Conservation (phyloP, 2,329 filamentous ascomycete species). For the Coniella vitis region DNA sequence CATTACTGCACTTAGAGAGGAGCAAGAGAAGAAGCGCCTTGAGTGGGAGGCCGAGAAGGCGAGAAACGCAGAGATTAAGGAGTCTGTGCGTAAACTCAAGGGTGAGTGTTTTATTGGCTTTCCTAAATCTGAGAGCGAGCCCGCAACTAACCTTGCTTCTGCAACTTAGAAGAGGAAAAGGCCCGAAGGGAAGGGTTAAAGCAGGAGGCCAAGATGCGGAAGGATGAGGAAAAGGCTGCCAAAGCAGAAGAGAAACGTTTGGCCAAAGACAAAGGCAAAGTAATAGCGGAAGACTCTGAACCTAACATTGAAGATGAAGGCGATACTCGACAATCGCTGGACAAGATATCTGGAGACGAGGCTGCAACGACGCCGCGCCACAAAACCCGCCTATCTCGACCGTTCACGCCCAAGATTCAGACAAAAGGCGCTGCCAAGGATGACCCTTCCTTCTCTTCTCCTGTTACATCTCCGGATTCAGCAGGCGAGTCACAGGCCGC, state of each 20-base stretch:
- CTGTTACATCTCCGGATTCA: conserved; percentile 14
- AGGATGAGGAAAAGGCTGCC: conserved; percentile 37
- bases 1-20: conserved; percentile 54
- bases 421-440: conserved; percentile 10
- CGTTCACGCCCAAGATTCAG: conserved; percentile 15
- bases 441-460: conserved; percentile 10
- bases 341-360: conserved; percentile 20
- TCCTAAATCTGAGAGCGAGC: no score
- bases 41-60: conserved; percentile 51
- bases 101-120: conserved; percentile 29
- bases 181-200: conserved; percentile 58
- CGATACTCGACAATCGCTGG: neutral
- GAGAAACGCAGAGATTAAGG: conserved; percentile 25
- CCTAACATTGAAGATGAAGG: neutral
- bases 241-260: conserved; percentile 40
- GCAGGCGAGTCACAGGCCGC: conserved; percentile 19
- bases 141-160: neutral
- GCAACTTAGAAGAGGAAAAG: conserved; percentile 49
- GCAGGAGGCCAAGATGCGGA: conserved; percentile 50
- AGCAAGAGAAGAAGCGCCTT: conserved; percentile 58
- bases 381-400: conserved; percentile 8
- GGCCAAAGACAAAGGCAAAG: conserved; percentile 41
- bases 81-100: conserved; percentile 29
- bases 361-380: neutral
- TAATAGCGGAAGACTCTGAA: conserved; percentile 16